A percentile compares a stretch with the other conserved stretches of the same genome.
phyloP scores from a whole-genome alignment of 139 green algal species.

The Coccomyxa sp. region DNA sequence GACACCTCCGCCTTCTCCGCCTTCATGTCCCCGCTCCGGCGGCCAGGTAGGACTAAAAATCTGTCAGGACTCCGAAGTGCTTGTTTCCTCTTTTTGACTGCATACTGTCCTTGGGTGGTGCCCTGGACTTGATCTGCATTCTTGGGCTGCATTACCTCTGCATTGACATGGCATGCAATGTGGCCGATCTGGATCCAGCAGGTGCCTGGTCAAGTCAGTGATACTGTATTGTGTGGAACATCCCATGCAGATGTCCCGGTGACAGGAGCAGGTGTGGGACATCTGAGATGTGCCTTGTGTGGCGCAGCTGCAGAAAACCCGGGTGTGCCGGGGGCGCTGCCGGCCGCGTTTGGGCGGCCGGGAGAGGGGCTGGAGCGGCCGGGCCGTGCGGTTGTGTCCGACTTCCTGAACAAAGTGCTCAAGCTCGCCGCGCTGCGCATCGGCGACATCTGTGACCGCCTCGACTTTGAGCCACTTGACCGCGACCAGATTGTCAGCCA shows the following conservation, averaged over 20 bases:
- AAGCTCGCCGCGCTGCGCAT: slow-evolving; percentile 21
- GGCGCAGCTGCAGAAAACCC: neutral
- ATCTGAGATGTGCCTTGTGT: neutral
- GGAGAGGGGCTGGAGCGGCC: slow-evolving; percentile 2
- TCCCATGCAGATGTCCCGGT: too few species aligned
- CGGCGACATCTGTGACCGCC: slow-evolving; percentile 20
- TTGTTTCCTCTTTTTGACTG: neutral
- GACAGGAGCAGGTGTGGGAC: too few species aligned
- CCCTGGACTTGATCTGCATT: too few species aligned
- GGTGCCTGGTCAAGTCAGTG: too few species aligned
- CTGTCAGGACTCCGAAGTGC: neutral
- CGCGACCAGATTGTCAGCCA: slow-evolving; percentile 8
- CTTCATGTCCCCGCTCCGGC: slow-evolving; percentile 15
- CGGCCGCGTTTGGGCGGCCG: slow-evolving; percentile 4
- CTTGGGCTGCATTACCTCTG: too few species aligned
- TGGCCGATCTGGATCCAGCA: too few species aligned
- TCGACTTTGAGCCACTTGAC: slow-evolving; percentile 14
- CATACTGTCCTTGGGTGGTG: too few species aligned
- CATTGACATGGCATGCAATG: too few species aligned
- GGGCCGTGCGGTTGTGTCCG: slow-evolving; percentile 3
- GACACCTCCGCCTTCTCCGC: slow-evolving; percentile 12
- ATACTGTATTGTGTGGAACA: too few species aligned
- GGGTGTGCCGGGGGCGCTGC: neutral
- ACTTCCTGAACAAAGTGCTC: slow-evolving; percentile 34
- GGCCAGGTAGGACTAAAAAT: neutral